Percentiles rank a stretch among this genome's conserved stretches.
These are phyloP conservation scores for Helminthosporium solani DNA, from an alignment of 2,329 filamentous ascomycete species.

Conservation along the genomic window DNA sequence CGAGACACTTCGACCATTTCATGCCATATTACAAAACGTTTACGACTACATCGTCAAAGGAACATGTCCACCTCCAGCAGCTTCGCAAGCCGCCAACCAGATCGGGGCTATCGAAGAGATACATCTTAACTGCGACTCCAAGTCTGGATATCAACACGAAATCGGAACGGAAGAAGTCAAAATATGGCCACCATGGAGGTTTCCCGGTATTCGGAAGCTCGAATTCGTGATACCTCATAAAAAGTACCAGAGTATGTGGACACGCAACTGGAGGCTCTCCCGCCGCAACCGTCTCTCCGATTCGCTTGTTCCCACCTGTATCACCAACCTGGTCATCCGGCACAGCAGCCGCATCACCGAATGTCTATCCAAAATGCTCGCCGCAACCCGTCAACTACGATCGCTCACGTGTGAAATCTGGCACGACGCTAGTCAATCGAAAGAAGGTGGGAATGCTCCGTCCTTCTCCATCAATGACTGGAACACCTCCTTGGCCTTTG, in stretches of 20 bases:
- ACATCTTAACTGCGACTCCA: constrained; percentile 22
- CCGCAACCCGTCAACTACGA: constrained; percentile 18
- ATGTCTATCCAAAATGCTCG: constrained; percentile 11
- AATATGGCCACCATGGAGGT: constrained; percentile 16
- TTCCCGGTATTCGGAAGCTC: constrained; percentile 16
- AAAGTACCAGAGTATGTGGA: constrained; percentile 1
- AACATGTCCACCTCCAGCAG: neutral
- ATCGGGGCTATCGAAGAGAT: constrained; percentile 20
- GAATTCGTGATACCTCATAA: constrained; percentile 16
- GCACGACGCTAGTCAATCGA: neutral
- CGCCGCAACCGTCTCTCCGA: neutral
- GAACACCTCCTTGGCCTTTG: constrained; percentile 13
- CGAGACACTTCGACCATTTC: constrained; percentile 21
- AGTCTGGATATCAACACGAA: constrained; percentile 14
- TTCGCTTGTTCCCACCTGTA: constrained; percentile 6
- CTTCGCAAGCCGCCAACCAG: constrained; percentile 11
- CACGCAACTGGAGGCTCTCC: neutral
- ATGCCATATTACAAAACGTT: constrained; percentile 18
- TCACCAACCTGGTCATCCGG: constrained; percentile 24
- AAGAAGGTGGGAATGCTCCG: neutral
- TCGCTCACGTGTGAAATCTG: constrained; percentile 28
- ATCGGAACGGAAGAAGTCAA: constrained; percentile 1
- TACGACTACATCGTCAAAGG: constrained; percentile 6
- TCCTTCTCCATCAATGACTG: constrained; percentile 21
- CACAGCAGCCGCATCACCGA: constrained; percentile 12